Evolutionary conservation across 352 stramenopile species (phyloP).

Genomic region (Nothophytophthora sp.): DNA sequence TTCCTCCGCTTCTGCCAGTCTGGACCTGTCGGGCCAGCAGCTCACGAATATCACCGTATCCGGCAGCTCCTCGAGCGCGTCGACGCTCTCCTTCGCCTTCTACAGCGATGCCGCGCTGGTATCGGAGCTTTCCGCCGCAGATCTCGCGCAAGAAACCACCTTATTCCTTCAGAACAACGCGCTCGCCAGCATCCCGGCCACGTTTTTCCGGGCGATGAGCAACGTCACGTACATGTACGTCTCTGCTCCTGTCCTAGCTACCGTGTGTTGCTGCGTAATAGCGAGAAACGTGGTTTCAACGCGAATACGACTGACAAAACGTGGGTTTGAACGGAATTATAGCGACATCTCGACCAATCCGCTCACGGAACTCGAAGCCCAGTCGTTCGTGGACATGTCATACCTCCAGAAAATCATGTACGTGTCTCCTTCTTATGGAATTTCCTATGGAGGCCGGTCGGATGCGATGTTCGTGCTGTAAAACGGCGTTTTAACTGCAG

Average conservation of each 20-base stretch:
- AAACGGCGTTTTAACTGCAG: too few species aligned
- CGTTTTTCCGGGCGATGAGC: slow-evolving; percentile 44
- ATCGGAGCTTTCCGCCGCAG: slow-evolving; percentile 11
- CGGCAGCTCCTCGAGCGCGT: slow-evolving; percentile 1
- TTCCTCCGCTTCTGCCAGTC: slow-evolving; percentile 19
- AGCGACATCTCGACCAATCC: slow-evolving; percentile 66
- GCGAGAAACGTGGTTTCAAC: neutral
- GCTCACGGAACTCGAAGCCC: slow-evolving; percentile 43
- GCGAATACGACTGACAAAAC: too few species aligned
- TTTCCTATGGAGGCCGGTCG: neutral
- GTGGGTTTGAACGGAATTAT: too few species aligned
- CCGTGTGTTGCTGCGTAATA: neutral
- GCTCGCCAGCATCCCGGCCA: slow-evolving; percentile 35
- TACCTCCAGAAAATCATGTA: slow-evolving; percentile 49
- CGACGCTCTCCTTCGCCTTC: slow-evolving; percentile 28
- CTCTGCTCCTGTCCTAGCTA: neutral
- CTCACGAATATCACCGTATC: slow-evolving; percentile 38
- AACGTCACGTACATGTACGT: slow-evolving; percentile 45
- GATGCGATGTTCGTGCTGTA: neutral
- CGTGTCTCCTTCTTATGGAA: neutral
- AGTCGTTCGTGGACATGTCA: slow-evolving; percentile 47
- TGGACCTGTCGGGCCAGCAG: slow-evolving; percentile 35
- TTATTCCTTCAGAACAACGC: slow-evolving; percentile 57
- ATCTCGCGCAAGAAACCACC: slow-evolving; percentile 30
- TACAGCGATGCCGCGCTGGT: slow-evolving; percentile 16